Conservation (phyloP, 2,329 filamentous ascomycete species). For the Ceratocystis albifundus region DNA sequence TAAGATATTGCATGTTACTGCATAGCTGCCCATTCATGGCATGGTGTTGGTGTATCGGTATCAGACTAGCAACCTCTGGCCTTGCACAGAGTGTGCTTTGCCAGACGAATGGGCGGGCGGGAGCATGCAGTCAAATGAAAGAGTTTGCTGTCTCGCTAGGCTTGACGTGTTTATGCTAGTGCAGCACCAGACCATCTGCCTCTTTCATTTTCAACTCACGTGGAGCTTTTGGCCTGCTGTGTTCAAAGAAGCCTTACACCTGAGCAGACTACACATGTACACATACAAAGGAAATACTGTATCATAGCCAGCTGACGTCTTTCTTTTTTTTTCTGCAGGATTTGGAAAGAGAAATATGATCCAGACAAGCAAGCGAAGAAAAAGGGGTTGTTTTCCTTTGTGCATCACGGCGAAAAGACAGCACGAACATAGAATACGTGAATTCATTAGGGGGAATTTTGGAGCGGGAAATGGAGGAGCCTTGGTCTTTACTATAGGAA, state of each 20-base stretch:
- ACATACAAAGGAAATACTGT: neutral
- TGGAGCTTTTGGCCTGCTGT: neutral
- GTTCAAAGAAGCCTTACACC: neutral
- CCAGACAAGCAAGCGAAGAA: slow-evolving; percentile 35
- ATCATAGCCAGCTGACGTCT: neutral
- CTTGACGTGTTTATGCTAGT: neutral
- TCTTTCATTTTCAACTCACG: neutral
- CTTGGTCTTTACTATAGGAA: neutral
- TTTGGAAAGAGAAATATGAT: slow-evolving; percentile 95
- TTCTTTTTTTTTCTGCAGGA: slow-evolving; percentile 46
- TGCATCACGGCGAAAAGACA: neutral
- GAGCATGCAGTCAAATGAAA: neutral
- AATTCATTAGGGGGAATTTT: neutral
- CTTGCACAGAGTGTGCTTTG: neutral
- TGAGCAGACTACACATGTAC: neutral
- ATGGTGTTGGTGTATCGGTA: neutral
- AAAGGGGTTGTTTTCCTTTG: slow-evolving; percentile 28
- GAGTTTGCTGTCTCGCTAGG: neutral
- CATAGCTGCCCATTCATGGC: slow-evolving; percentile 18
- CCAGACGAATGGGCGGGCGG: neutral
- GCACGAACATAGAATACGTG: neutral
- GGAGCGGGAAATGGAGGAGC: neutral
- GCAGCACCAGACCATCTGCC: neutral
- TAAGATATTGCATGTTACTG: neutral
- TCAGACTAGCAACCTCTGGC: neutral